Conservation (phyloP, 2,329 filamentous ascomycete species). For the Scedosporium dehoogii region DNA sequence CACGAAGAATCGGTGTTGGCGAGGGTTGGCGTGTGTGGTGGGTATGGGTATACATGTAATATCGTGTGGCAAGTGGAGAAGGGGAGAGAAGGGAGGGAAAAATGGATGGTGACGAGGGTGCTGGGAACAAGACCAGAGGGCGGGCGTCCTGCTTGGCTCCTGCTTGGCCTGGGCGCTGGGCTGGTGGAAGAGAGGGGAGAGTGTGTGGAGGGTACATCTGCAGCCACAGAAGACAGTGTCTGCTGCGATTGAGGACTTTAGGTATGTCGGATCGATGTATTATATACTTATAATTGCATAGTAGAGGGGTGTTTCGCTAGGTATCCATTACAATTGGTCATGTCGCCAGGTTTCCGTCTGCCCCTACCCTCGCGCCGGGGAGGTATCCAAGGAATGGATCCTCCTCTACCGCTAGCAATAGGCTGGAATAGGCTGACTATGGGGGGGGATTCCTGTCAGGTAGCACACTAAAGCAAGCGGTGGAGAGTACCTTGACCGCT, state of each 20-base stretch:
- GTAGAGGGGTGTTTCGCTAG: neutral
- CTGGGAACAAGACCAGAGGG: constrained; percentile 5
- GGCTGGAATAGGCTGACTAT: neutral
- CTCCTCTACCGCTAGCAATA: neutral
- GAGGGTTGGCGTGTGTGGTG: neutral
- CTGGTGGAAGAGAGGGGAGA: constrained; percentile 1
- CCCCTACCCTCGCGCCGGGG: neutral
- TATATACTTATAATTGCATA: neutral
- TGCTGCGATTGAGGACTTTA: neutral
- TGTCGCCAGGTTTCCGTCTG: neutral
- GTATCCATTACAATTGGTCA: neutral
- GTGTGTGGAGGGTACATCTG: neutral
- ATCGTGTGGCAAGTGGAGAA: constrained; percentile 7
- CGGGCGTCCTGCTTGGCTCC: neutral
- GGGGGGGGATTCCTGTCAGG: neutral
- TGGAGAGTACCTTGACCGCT: neutral
- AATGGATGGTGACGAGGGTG: constrained; percentile 1
- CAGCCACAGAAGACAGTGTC: neutral
- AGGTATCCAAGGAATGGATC: neutral
- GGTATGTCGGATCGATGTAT: neutral
- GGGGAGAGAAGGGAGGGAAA: constrained; percentile 2
- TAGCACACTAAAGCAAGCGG: neutral
- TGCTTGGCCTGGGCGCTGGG: neutral
- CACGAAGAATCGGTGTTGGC: neutral
- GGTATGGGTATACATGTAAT: constrained; percentile 1